Evolutionary conservation across 2,329 filamentous ascomycete species (phyloP), one percentile per base, ranked within the genome.

Genomic region (Pseudogymnoascus sp.): DNA sequence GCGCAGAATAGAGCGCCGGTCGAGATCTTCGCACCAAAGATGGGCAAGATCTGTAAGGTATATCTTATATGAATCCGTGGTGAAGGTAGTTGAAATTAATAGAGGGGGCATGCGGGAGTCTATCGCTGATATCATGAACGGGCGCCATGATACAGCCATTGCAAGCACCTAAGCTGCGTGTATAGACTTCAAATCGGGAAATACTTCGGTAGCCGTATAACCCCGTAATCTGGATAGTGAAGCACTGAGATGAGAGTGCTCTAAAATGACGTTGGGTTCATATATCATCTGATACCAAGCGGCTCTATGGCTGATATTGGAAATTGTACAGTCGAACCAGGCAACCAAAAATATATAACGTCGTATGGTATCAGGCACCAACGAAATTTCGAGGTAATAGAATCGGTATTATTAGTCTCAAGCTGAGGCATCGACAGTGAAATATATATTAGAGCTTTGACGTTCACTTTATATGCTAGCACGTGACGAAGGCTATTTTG

Each of bases 21-120:
- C 81, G 21, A 92, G 75, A 7, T 74, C 79, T 74, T 93, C 89
- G 25, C 78, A 76, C 90, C 90, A 95, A n/a, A 92, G 77, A 67
- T 86, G 83, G 71, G 83, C 86, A 64, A 92, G 79, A 71, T 93
- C 90, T 2, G 89, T 91, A 40, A 93, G 72, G 64, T 84, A 80
- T 28, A 93, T 73, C 1, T 77, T 80, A 75, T 93, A 93, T 10
- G 84, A 81, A 11, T 80, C 75, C 14, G 77, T 61, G 4, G 76
- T 76, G 69, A 89, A 85, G 28, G 74, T 70, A 18, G 82, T 78
- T 65, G 88, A 89, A 46, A 89, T 78, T 36, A 93, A 78, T 6
- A 93, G 79, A 38, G 81, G 77, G 10, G 88, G 89, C 5, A 86
- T 60, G 36, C 59, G 36, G 14, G 59, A 21, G 36, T 60, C 28